Conservation (phyloP, 2,329 filamentous ascomycete genomes). For the Bipolaris sorokiniana region DNA sequence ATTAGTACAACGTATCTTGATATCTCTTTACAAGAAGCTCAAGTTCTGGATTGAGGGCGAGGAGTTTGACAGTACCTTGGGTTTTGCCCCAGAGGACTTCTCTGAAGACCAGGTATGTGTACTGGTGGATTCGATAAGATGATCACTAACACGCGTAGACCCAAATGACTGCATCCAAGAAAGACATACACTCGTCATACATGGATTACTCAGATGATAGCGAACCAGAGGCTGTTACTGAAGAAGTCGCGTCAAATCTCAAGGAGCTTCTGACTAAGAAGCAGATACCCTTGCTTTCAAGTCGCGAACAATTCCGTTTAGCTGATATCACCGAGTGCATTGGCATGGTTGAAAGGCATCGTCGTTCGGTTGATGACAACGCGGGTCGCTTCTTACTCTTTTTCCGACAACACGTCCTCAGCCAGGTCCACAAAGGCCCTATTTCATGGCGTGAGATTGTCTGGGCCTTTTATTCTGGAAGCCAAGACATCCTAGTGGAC, state of each 20-base stretch:
- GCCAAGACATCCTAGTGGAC: constrained; percentile 88
- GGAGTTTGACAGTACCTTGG: constrained; percentile 76
- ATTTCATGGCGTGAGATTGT: constrained; percentile 77
- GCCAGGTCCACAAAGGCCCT: constrained; percentile 65
- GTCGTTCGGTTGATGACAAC: constrained; percentile 88
- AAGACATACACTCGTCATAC: constrained; percentile 60
- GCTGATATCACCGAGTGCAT: constrained; percentile 85
- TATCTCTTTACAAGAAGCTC: constrained; percentile 74
- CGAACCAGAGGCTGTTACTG: constrained; percentile 70
- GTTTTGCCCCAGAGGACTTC: constrained; percentile 59
- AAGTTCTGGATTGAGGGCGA: constrained; percentile 87
- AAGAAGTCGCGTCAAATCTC: constrained; percentile 71
- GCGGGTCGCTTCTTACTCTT: constrained; percentile 86
- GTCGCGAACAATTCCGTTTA: constrained; percentile 84
- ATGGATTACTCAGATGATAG: constrained; percentile 60
- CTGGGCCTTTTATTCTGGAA: constrained; percentile 83
- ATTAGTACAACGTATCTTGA: constrained; percentile 74
- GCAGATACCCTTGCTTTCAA: constrained; percentile 78
- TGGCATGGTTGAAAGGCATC: constrained; percentile 82
- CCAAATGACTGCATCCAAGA: constrained; percentile 52
- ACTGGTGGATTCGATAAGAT: rapidly evolving
- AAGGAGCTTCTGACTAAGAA: constrained; percentile 78
- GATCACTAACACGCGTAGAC: constrained; percentile 30
- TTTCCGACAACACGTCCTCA: constrained; percentile 79
- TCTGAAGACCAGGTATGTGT: constrained; percentile 53